Evolutionary conservation across 805 yeast genomes (phyloP).

Genomic region (Lipomyces spencermartinsiae): DNA sequence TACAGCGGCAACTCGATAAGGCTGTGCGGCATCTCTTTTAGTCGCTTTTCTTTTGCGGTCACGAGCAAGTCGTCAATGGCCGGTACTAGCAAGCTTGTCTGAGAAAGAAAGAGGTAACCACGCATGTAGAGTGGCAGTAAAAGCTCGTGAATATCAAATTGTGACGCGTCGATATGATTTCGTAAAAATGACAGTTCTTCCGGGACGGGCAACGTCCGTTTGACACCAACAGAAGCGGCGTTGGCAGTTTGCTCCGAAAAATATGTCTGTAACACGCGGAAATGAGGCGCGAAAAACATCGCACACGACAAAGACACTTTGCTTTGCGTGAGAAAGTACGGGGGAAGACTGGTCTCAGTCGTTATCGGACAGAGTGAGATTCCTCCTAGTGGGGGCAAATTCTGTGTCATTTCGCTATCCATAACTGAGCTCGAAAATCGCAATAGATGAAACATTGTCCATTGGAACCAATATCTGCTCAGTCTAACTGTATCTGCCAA

Average conservation of each 20-base stretch:
- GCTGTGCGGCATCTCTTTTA: background rate
- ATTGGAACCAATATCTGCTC: conserved; percentile 32
- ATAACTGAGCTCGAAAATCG: conserved; percentile 17
- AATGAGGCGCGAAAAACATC: conserved; percentile 30
- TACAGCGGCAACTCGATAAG: conserved; percentile 17
- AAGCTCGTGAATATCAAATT: conserved; percentile 21
- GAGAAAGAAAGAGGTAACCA: conserved; percentile 29
- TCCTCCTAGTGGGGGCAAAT: conserved; percentile 25
- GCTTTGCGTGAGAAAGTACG: conserved; percentile 30
- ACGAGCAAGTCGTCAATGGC: conserved; percentile 15
- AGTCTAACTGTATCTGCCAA: conserved; percentile 31
- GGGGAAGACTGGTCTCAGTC: background rate
- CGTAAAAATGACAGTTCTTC: conserved; percentile 15
- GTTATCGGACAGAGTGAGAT: conserved; percentile 22
- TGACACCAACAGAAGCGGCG: background rate
- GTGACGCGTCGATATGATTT: conserved; percentile 5
- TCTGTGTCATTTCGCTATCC: conserved; percentile 16
- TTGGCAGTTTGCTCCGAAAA: conserved; percentile 13
- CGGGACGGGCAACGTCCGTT: conserved; percentile 26
- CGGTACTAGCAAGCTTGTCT: background rate
- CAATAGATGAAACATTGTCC: conserved; percentile 18
- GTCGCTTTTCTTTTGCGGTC: background rate
- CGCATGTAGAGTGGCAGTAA: conserved; percentile 31
- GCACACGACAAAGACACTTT: conserved; percentile 21
- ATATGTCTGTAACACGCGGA: conserved; percentile 28